A percentile compares a stretch with the other conserved stretches of the same genome.
phyloP scores from a whole-genome alignment of 2,329 filamentous ascomycete species.

The Pseudocercospora crystallina region DNA sequence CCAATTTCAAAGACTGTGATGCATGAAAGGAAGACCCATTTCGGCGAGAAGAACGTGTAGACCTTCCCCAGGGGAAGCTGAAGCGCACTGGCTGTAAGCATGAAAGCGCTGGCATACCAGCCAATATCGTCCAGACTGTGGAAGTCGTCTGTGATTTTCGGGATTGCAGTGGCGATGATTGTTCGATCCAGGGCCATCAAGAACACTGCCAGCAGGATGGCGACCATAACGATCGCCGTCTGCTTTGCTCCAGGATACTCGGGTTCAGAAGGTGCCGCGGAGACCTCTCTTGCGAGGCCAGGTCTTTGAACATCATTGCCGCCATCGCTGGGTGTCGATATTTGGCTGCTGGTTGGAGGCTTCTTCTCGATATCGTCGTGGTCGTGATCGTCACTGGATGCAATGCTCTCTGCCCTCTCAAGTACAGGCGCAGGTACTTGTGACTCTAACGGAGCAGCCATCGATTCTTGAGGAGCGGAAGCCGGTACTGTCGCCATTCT shows the following conservation, averaged over 20 bases:
- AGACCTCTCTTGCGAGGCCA: slow-evolving; percentile 8
- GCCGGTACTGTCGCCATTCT: slow-evolving; percentile 9
- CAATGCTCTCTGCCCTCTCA: slow-evolving; percentile 9
- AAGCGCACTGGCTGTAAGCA: slow-evolving; percentile 45
- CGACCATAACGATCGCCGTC: slow-evolving; percentile 25
- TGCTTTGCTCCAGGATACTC: slow-evolving; percentile 21
- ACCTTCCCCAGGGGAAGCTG: slow-evolving; percentile 48
- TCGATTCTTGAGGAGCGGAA: neutral
- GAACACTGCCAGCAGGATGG: slow-evolving; percentile 29
- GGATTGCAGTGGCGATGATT: slow-evolving; percentile 40
- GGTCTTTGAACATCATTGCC: neutral
- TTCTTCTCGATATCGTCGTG: neutral
- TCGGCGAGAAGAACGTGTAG: slow-evolving; percentile 47
- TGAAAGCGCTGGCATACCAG: slow-evolving; percentile 44
- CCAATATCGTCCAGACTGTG: slow-evolving; percentile 40
- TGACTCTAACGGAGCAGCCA: slow-evolving; percentile 2
- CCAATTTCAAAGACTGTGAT: slow-evolving; percentile 56
- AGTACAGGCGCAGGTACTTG: neutral
- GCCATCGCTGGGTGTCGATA: neutral
- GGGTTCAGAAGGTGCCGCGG: slow-evolving; percentile 21
- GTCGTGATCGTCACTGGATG: slow-evolving; percentile 6
- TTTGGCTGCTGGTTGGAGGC: neutral
- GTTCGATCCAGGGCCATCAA: slow-evolving; percentile 32
- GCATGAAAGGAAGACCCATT: slow-evolving; percentile 36
- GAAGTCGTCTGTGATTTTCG: slow-evolving; percentile 43